phyloP scores from a whole-genome alignment of 2,329 filamentous ascomycete genomes.

The Shiraia bambusicola region DNA sequence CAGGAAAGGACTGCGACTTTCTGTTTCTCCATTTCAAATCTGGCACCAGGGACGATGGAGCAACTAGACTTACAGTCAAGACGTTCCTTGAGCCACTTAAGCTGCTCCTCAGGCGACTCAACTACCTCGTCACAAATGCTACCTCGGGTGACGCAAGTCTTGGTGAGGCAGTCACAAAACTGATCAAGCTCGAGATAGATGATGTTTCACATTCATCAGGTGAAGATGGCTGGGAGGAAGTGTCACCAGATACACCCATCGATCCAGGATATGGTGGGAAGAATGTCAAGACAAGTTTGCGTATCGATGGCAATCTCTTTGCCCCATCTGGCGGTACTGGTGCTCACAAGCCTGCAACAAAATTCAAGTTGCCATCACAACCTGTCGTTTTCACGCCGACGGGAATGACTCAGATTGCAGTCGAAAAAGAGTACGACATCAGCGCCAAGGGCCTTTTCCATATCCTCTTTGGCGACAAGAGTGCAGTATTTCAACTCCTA shows the following conservation, averaged over 20 bases:
- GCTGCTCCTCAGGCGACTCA: conserved; percentile 79
- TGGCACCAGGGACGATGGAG: conserved; percentile 61
- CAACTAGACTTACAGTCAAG: conserved; percentile 80
- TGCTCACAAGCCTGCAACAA: conserved; percentile 57
- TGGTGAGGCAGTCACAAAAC: conserved; percentile 67
- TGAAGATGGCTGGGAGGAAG: conserved; percentile 88
- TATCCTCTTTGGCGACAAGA: conserved; percentile 94
- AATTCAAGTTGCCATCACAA: conserved; percentile 78
- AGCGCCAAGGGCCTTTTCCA: conserved; percentile 95
- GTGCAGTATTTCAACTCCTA: conserved; percentile 86
- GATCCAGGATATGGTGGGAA: conserved; percentile 55
- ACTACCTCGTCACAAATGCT: conserved; percentile 79
- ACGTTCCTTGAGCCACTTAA: conserved; percentile 86
- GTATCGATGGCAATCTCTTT: conserved; percentile 64
- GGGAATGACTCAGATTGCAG: conserved; percentile 72
- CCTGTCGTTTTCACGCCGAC: conserved; percentile 82
- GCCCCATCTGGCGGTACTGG: conserved; percentile 44
- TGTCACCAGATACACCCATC: conserved; percentile 61
- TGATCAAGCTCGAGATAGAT: conserved; percentile 73
- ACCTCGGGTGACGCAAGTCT: conserved; percentile 71
- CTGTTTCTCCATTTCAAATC: conserved; percentile 80
- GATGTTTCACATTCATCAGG: conserved; percentile 63
- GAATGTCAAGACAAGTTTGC: conserved; percentile 59
- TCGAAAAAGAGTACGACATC: conserved; percentile 83
- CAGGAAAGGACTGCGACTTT: conserved; percentile 89